phyloP scores from a whole-genome alignment of 2,329 filamentous ascomycete species.

The Diaporthe sp. region DNA sequence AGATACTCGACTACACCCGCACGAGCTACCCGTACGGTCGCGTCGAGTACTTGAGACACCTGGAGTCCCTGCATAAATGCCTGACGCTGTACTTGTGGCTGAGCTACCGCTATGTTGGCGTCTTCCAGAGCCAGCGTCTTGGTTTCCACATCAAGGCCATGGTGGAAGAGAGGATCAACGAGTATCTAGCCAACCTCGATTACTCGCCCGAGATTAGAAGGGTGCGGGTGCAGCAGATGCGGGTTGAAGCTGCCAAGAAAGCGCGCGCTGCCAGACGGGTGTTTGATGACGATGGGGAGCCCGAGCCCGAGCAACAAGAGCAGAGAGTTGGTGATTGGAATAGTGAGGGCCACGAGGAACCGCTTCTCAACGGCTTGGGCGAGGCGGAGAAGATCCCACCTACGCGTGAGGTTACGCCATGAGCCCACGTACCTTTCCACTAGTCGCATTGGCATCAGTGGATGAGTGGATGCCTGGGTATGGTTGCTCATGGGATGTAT shows the following conservation, averaged over 20 bases:
- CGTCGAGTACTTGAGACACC: slow-evolving; percentile 70
- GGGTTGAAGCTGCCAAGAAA: slow-evolving; percentile 40
- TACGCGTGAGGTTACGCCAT: neutral
- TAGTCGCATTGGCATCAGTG: neutral
- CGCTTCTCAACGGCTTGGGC: slow-evolving; percentile 45
- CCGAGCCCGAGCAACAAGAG: slow-evolving; percentile 36
- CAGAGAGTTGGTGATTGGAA: slow-evolving; percentile 48
- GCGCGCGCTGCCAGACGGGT: slow-evolving; percentile 40
- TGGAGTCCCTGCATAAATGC: slow-evolving; percentile 85
- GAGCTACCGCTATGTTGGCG: slow-evolving; percentile 85
- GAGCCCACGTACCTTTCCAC: neutral
- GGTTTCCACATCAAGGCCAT: slow-evolving; percentile 84
- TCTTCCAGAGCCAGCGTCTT: slow-evolving; percentile 81
- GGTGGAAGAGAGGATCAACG: slow-evolving; percentile 81
- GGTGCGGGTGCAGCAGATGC: slow-evolving; percentile 33
- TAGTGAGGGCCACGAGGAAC: slow-evolving; percentile 52
- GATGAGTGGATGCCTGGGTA: neutral
- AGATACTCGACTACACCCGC: slow-evolving; percentile 76
- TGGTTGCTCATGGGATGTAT: neutral
- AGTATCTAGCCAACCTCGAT: slow-evolving; percentile 69
- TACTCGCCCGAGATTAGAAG: slow-evolving; percentile 54
- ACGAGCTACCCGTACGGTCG: slow-evolving; percentile 51
- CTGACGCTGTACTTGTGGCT: slow-evolving; percentile 94
- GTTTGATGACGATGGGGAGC: slow-evolving; percentile 41
- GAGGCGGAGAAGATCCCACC: slow-evolving; percentile 37